Evolutionary conservation across 2,329 filamentous ascomycete genomes (phyloP).

Genomic region (Lasiodiplodia gonubiensis): DNA sequence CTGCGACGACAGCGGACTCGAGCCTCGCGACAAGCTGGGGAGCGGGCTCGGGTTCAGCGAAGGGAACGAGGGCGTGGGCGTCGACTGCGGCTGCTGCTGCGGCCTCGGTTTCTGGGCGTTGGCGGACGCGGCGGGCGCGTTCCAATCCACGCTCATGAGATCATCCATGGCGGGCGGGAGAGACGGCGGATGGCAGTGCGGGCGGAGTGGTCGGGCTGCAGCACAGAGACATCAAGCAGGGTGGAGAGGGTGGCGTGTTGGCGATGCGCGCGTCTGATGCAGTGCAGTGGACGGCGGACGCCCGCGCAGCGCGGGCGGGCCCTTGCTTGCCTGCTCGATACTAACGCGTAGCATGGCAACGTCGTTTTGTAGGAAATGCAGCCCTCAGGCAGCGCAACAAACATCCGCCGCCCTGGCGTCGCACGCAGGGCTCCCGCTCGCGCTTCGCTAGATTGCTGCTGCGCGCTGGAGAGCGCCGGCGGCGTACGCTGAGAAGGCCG

Average conservation of each 20-base stretch:
- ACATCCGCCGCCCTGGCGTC: background rate
- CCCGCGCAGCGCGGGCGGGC: background rate
- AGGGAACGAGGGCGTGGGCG: constrained; percentile 34
- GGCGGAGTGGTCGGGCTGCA: background rate
- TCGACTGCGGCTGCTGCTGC: constrained; percentile 36
- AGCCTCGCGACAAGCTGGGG: constrained; percentile 48
- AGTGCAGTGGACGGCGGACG: constrained; percentile 1
- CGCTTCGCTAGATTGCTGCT: background rate
- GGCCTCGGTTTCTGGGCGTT: constrained; percentile 37
- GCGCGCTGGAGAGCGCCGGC: background rate
- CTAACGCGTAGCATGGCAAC: background rate
- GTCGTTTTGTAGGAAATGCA: background rate
- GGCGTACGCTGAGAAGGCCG: constrained; percentile 1
- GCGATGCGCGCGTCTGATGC: background rate
- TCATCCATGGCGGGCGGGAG: constrained; percentile 51
- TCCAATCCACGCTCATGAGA: constrained; percentile 57
- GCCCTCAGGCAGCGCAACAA: constrained; percentile 7
- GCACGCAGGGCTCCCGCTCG: background rate
- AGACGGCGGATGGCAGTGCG: background rate
- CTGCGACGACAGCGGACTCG: constrained; percentile 46
- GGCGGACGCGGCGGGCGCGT: constrained; percentile 36
- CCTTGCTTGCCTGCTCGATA: constrained; percentile 4
- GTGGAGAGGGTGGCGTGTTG: background rate
- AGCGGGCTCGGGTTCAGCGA: constrained; percentile 35
- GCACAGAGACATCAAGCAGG: constrained; percentile 14